phyloP scores from a whole-genome alignment of 2,329 filamentous ascomycete genomes.

The Teratosphaeriaceae sp. region DNA sequence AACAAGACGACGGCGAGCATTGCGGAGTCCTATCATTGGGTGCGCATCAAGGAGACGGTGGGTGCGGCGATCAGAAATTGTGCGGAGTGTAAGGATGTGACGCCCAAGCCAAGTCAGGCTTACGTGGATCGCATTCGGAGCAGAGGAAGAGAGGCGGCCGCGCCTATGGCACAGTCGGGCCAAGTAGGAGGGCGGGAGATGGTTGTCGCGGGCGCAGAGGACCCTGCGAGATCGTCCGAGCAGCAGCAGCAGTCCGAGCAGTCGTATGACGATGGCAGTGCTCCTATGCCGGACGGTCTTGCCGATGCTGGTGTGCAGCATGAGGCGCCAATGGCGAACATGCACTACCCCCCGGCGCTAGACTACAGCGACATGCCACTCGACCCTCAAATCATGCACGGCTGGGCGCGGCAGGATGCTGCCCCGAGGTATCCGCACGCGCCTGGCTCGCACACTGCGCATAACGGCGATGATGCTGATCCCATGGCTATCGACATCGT shows the following conservation, averaged over 20 bases:
- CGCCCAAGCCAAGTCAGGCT: neutral
- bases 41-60: conserved; percentile 95
- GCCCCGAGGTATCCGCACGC: neutral
- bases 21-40: conserved; percentile 94
- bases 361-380: conserved; percentile 50
- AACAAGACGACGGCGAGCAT: conserved; percentile 97
- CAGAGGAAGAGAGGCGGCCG: neutral
- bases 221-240: neutral
- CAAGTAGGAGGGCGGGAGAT: neutral
- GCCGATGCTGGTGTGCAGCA: conserved; percentile 1
- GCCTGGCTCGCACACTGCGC: too few relatives aligned
- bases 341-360: conserved; percentile 21
- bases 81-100: conserved; percentile 62
- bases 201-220: conserved; percentile 6
- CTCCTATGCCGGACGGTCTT: neutral
- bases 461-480: too few relatives aligned
- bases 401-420: conserved; percentile 4
- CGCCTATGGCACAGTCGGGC: neutral
- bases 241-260: neutral
- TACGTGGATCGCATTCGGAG: neutral
- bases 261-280: neutral
- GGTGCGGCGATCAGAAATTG: conserved; percentile 92
- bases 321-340: conserved; percentile 28
- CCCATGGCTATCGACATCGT: too few relatives aligned
- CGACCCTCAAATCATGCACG: conserved; percentile 54